Evolutionary conservation across 495 filamentous ascomycete species (phyloP), one percentile per base, ranked within the genome.

Genomic region (Gamarada debralockiae): DNA sequence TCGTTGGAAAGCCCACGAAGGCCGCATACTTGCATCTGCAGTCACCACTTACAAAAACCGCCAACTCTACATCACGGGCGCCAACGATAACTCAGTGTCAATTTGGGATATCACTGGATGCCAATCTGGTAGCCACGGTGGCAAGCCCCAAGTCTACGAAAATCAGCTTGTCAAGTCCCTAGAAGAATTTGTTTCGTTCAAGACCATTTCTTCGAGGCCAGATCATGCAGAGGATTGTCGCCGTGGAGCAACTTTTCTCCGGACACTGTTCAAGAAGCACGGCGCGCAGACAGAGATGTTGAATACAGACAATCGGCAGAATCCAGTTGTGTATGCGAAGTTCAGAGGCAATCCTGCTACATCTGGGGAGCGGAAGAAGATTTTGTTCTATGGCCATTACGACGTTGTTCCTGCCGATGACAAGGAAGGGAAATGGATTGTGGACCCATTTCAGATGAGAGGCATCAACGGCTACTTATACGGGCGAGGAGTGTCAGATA

Each of bases 351-450:
- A 79, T 63, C 79, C 67, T 4, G 64, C 73, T 20, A 76, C 76
- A 2, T 62, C 69, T 0, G 69, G 67, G 13, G 72, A 76, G 22
- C 79, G 90, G 20, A 96, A 92, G 70, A 91, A 87, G 0, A 86
- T 97, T 29, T 73, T 98, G 13, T 98, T 98, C 67, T 98, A 98
- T 65, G 95, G 95, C 3, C 93, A 98, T 59, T 98, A 98, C 69
- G 93, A 98, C 54, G 90, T 98, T n/a, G 91, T 98, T n/a, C 80
- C 88, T 17, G 93, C 95, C 0, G 89, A 95, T 50, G 82, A 85
- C 27, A 84, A 86, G 48, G 78, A 78, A 37, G 77, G 74, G 25
- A 88, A 87, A 55, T 97, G 93, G 93, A 82, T 81, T 47, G 80
- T 82, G 7, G 87, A 96, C 56, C 95, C 93, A 0, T 97, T 96